These are phyloP conservation scores for Avena atlantica DNA, from an alignment of 176 grass and related monocot species.

Conservation along the genomic window DNA sequence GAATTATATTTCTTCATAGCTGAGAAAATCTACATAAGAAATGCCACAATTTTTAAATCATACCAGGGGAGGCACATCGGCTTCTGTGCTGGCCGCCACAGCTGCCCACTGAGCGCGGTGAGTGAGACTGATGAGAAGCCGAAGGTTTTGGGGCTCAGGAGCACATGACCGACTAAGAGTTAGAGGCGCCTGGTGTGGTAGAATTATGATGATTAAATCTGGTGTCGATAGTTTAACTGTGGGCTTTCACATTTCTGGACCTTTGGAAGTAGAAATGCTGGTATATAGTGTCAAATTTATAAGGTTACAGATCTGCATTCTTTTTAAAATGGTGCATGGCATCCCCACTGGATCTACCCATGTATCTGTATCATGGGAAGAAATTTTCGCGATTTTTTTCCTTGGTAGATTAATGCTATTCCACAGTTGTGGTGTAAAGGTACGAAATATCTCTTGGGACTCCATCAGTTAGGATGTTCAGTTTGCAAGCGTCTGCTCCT, in stretches of 20 bases:
- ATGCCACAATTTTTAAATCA: not conserved
- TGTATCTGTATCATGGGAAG: not conserved
- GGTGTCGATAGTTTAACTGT: not conserved
- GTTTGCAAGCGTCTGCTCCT: not conserved
- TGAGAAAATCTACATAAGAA: not conserved
- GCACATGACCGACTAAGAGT: not conserved
- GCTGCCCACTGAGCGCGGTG: not conserved
- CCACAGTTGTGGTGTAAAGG: not conserved
- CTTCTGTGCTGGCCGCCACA: not conserved
- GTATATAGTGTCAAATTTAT: too few species aligned
- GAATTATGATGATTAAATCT: not conserved
- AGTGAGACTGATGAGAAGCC: not conserved
- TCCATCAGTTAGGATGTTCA: not conserved
- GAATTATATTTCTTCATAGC: not conserved
- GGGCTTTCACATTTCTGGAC: not conserved
- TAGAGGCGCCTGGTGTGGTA: not conserved
- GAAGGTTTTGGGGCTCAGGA: not conserved
- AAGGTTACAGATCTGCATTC: too few species aligned
- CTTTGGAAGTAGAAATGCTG: not conserved
- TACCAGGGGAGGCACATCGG: not conserved
- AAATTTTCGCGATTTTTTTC: not conserved
- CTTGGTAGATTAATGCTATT: not conserved
- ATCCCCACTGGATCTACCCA: not conserved
- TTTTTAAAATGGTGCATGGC: too few species aligned
- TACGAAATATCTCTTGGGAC: not conserved